A percentile compares a stretch with the other conserved stretches of the same genome.
Conservation (phyloP, 768 basidiomycete genomes). For the Coprinopsis sp. region DNA sequence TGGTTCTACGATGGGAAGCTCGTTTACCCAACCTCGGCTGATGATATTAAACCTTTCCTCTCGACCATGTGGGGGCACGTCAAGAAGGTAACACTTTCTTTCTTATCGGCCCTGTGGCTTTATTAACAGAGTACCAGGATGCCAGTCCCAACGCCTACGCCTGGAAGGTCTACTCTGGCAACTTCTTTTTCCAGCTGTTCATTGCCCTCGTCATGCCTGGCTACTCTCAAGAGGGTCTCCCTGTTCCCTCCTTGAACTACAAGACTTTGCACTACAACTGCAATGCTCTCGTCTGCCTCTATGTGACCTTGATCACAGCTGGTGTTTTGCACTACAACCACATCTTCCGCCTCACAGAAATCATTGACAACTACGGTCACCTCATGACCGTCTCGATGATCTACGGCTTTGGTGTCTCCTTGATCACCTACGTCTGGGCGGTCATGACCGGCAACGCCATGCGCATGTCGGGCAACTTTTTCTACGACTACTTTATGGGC, state of each 20-base stretch:
- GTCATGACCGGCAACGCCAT: slow-evolving; percentile 75
- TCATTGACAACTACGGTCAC: slow-evolving; percentile 95
- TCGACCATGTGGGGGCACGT: slow-evolving; percentile 82
- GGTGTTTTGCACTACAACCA: slow-evolving; percentile 69
- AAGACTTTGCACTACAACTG: slow-evolving; percentile 94
- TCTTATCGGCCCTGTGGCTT: not conserved
- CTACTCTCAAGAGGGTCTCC: slow-evolving; percentile 90
- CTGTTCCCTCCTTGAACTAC: slow-evolving; percentile 91
- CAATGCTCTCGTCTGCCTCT: slow-evolving; percentile 85
- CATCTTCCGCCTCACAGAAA: slow-evolving; percentile 87
- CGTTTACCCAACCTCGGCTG: slow-evolving; percentile 60
- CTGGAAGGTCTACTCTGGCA: slow-evolving; percentile 85
- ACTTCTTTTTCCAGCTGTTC: slow-evolving; percentile 84
- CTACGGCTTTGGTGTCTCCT: slow-evolving; percentile 77
- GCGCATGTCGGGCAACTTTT: slow-evolving; percentile 90
- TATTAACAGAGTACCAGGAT: slow-evolving; percentile 48
- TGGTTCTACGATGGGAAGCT: slow-evolving; percentile 92
- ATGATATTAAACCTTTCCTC: slow-evolving; percentile 76
- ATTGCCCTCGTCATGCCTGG: slow-evolving; percentile 91
- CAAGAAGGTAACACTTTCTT: slow-evolving; percentile 49
- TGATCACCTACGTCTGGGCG: slow-evolving; percentile 76
- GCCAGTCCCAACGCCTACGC: slow-evolving; percentile 88
- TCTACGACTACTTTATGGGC: slow-evolving; percentile 98
- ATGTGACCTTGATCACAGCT: slow-evolving; percentile 75
- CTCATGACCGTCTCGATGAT: slow-evolving; percentile 96